Percentiles rank a stretch among this genome's conserved stretches.
Conservation (phyloP, 495 filamentous ascomycete species). For the Cairneyella variabilis region DNA sequence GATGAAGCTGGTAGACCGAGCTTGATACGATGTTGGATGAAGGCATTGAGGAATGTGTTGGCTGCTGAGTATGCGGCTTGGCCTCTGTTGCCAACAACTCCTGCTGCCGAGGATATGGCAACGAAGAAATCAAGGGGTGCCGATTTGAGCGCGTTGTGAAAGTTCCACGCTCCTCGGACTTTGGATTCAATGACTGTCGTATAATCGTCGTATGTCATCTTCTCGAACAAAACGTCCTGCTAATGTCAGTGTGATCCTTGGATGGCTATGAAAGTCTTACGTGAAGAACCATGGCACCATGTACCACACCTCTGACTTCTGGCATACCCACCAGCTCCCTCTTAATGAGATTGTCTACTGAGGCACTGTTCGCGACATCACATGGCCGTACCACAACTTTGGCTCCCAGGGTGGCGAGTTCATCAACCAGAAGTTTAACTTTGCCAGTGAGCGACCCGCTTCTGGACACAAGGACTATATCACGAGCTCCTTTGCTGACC, state of each 20-base stretch:
- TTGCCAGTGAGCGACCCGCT: conserved; percentile 33
- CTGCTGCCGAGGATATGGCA: conserved; percentile 57
- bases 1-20: conserved; percentile 45
- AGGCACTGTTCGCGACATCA: conserved; percentile 32
- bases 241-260: neutral
- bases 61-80: conserved; percentile 64
- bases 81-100: conserved; percentile 53
- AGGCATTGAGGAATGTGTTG: conserved; percentile 57
- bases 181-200: conserved; percentile 47
- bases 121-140: conserved; percentile 62
- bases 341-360: conserved; percentile 14
- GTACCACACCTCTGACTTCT: conserved; percentile 47
- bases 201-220: conserved; percentile 51
- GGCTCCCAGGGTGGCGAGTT: conserved; percentile 18
- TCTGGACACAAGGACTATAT: conserved; percentile 57
- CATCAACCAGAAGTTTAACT: conserved; percentile 16
- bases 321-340: conserved; percentile 30
- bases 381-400: conserved; percentile 29
- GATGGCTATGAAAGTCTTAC: conserved; percentile 12
- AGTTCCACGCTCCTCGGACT: conserved; percentile 51
- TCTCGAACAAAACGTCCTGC: conserved; percentile 52
- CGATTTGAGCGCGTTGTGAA: conserved; percentile 46
- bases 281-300: conserved; percentile 48
- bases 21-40: conserved; percentile 43
- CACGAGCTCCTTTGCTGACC: conserved; percentile 51